Percentiles rank a stretch among this genome's conserved stretches.
These are phyloP conservation scores for Phytophthora palmivora DNA, from an alignment of 352 stramenopile genomes.

Conservation along the genomic window DNA sequence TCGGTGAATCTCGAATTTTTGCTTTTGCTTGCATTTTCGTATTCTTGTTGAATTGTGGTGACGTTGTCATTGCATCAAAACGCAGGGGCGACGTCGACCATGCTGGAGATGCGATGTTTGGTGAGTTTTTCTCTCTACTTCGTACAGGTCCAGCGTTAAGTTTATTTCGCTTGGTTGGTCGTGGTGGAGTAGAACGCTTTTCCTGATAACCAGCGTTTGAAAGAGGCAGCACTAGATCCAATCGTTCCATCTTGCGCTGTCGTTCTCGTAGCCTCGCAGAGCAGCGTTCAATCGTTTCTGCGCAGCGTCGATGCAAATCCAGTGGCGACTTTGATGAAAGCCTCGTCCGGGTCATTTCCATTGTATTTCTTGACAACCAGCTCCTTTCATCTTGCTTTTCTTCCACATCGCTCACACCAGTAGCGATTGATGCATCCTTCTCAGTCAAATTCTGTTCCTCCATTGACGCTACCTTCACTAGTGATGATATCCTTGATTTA, in stretches of 20 bases:
- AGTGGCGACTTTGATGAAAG: slow-evolving; percentile 7
- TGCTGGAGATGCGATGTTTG: neutral
- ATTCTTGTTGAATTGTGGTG: slow-evolving; percentile 2
- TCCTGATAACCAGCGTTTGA: neutral
- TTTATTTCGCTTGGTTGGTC: slow-evolving; percentile 25
- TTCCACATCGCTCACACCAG: neutral
- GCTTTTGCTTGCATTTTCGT: neutral
- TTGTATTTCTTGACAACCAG: neutral
- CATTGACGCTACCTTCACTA: neutral
- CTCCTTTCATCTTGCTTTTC: neutral
- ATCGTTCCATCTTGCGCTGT: slow-evolving; percentile 33
- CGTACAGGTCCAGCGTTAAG: neutral
- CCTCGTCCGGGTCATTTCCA: neutral
- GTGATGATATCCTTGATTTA: slow-evolving; percentile 12
- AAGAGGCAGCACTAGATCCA: slow-evolving; percentile 15
- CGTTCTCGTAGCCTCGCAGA: slow-evolving; percentile 18
- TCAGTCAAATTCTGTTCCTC: neutral
- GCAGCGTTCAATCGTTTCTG: slow-evolving; percentile 26
- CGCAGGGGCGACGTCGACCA: slow-evolving; percentile 12
- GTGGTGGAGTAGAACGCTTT: slow-evolving; percentile 12
- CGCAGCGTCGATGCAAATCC: slow-evolving; percentile 27
- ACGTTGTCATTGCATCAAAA: slow-evolving; percentile 13
- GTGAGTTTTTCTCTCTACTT: neutral
- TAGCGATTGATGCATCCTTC: neutral
- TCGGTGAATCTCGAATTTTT: neutral